Evolutionary conservation across 164 flowering plant genomes (phyloP).

Genomic region (Liriodendron chinense): DNA sequence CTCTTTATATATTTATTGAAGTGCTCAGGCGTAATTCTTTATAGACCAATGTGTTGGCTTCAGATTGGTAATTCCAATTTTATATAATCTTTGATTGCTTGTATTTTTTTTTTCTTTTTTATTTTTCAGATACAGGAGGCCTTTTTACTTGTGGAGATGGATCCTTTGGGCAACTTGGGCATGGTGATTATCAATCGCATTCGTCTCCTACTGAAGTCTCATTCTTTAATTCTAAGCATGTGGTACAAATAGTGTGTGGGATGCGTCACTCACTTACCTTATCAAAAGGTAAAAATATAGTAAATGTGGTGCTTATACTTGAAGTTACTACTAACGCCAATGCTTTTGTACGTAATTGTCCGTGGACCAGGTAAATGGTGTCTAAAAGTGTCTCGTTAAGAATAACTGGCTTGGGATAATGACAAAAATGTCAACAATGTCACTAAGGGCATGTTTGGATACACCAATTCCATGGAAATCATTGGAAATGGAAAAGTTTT

Average conservation of each 20-base stretch:
- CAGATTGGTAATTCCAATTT: too few species aligned
- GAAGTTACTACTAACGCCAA: neutral
- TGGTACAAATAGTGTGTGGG: slow-evolving; percentile 73
- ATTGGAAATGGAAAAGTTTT: too few species aligned
- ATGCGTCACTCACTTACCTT: slow-evolving; percentile 89
- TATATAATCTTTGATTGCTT: too few species aligned
- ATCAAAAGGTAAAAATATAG: slow-evolving; percentile 43
- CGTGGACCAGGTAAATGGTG: neutral
- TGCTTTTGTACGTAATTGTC: neutral
- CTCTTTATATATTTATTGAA: too few species aligned
- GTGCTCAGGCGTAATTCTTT: too few species aligned
- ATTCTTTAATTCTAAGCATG: slow-evolving; percentile 46
- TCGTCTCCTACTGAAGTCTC: slow-evolving; percentile 50
- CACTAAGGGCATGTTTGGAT: too few species aligned
- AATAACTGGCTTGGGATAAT: too few species aligned
- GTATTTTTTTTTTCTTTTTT: neutral
- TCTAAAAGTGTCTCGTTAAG: neutral
- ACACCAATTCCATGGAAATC: too few species aligned
- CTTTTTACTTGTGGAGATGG: slow-evolving; percentile 96
- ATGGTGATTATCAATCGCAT: slow-evolving; percentile 61
- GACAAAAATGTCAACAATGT: too few species aligned
- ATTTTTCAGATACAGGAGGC: slow-evolving; percentile 47
- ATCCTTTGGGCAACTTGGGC: slow-evolving; percentile 98
- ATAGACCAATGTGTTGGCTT: too few species aligned
- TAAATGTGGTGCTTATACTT: neutral